Evolutionary conservation across 2,329 filamentous ascomycete genomes (phyloP).

Genomic region (Hymenoscyphus albidus): DNA sequence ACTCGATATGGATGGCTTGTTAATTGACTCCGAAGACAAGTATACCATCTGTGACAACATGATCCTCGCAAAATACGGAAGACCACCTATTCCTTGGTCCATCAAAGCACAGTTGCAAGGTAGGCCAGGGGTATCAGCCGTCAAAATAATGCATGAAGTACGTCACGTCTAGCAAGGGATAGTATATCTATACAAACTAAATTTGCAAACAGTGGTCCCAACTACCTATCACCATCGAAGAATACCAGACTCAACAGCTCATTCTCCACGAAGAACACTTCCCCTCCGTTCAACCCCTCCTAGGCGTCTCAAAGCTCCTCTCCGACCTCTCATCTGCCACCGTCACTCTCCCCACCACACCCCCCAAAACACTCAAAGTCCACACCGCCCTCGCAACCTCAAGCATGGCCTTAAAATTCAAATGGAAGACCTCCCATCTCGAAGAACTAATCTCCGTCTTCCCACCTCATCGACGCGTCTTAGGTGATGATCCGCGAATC

Average conservation of each 20-base stretch:
- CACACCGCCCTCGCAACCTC: slow-evolving; percentile 79
- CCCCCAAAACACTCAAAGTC: slow-evolving; percentile 34
- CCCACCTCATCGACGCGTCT: slow-evolving; percentile 63
- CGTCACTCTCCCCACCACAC: slow-evolving; percentile 8
- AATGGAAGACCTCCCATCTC: slow-evolving; percentile 45
- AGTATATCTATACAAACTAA: neutral
- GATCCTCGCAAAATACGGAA: slow-evolving; percentile 71
- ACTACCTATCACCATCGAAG: slow-evolving; percentile 68
- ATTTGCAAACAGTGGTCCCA: slow-evolving; percentile 61
- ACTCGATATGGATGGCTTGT: slow-evolving; percentile 97
- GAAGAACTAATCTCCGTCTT: slow-evolving; percentile 62
- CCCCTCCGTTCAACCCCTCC: slow-evolving; percentile 68
- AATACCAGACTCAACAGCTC: slow-evolving; percentile 59
- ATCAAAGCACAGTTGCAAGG: slow-evolving; percentile 77
- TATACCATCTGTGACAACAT: slow-evolving; percentile 83
- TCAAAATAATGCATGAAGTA: slow-evolving; percentile 59
- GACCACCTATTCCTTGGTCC: slow-evolving; percentile 78
- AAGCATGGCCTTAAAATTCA: slow-evolving; percentile 49
- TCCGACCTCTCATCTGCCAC: slow-evolving; percentile 43
- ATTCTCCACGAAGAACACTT: slow-evolving; percentile 70
- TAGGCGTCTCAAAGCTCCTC: slow-evolving; percentile 71
- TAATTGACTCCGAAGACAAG: slow-evolving; percentile 90
- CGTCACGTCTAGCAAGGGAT: neutral
- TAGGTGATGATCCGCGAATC: slow-evolving; percentile 83
- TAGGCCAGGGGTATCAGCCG: slow-evolving; percentile 38